phyloP scores from a whole-genome alignment of 306 rosid species.

The Vigna unguiculata region DNA sequence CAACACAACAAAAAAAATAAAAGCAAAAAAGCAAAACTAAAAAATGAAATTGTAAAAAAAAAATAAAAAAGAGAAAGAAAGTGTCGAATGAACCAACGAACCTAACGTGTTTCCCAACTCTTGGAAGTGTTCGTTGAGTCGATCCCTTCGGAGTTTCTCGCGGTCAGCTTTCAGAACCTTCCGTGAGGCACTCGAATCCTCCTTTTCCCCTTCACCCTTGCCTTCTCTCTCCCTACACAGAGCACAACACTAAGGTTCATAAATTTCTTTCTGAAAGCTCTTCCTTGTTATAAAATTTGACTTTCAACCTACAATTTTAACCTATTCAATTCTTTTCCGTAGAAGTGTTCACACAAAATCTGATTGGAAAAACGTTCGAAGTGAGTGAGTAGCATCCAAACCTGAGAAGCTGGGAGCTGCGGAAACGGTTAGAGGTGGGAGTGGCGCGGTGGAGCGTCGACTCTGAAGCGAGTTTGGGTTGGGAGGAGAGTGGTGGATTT shows the following conservation, averaged over 20 bases:
- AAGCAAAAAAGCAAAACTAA: neutral
- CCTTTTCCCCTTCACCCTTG: neutral
- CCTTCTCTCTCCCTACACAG: conserved; percentile 49
- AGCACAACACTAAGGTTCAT: neutral
- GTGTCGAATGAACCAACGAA: conserved; percentile 24
- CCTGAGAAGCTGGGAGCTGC: neutral
- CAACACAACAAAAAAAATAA: neutral
- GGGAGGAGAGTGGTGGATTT: neutral
- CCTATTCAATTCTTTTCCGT: too few species aligned
- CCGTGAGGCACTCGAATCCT: conserved; percentile 69
- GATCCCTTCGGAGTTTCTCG: conserved; percentile 88
- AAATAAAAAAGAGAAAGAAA: neutral
- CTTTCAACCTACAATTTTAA: too few species aligned
- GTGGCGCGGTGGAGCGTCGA: conserved; percentile 51
- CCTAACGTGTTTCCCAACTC: conserved; percentile 81
- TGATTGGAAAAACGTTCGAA: too few species aligned
- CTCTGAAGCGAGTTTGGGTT: conserved; percentile 12
- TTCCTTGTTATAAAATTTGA: too few species aligned
- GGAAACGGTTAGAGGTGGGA: conserved; percentile 42
- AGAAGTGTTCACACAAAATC: too few species aligned
- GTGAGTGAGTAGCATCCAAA: neutral
- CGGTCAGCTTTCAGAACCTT: conserved; percentile 94
- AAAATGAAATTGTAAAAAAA: neutral
- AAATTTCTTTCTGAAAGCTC: too few species aligned
- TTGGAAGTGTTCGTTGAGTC: conserved; percentile 79